A percentile compares a stretch with the other conserved stretches of the same genome.
These are phyloP conservation scores for Dictyophora rubrovolvata DNA, from an alignment of 768 basidiomycete species.

Conservation along the genomic window DNA sequence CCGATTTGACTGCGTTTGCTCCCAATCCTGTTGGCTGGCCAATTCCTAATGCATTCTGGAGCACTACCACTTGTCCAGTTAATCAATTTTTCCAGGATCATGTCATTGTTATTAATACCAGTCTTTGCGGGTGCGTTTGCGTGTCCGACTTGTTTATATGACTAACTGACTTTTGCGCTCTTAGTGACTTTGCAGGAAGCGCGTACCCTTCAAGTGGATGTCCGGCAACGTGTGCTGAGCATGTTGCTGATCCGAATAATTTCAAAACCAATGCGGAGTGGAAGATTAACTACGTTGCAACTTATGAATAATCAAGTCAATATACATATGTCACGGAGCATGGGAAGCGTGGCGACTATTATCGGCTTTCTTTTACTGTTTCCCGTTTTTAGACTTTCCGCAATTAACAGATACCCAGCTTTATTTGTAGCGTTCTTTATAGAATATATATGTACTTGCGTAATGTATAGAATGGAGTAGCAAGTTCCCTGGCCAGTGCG, in stretches of 20 bases:
- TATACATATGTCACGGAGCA: background rate
- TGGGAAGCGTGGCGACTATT: too few relatives aligned
- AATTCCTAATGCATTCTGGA: slow-evolving; percentile 29
- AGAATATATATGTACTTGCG: too few relatives aligned
- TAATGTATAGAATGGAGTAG: too few relatives aligned
- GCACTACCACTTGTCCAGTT: slow-evolving; percentile 26
- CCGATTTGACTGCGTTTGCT: slow-evolving; percentile 23
- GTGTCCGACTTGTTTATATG: background rate
- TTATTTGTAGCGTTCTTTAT: too few relatives aligned
- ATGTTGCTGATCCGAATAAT: slow-evolving; percentile 46
- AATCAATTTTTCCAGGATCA: slow-evolving; percentile 27
- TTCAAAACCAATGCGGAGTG: slow-evolving; percentile 38
- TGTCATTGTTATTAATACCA: slow-evolving; percentile 31
- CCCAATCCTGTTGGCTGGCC: slow-evolving; percentile 36
- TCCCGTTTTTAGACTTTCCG: too few relatives aligned
- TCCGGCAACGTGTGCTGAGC: slow-evolving; percentile 24
- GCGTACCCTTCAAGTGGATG: slow-evolving; percentile 22
- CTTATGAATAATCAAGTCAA: slow-evolving; percentile 29
- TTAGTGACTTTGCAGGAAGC: slow-evolving; percentile 34
- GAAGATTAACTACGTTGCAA: slow-evolving; percentile 46
- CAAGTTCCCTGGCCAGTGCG: too few relatives aligned
- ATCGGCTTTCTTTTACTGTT: too few relatives aligned
- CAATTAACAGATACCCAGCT: too few relatives aligned
- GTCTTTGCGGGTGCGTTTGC: slow-evolving; percentile 7
- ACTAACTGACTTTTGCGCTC: slow-evolving; percentile 8